These are phyloP conservation scores for Emergomyces orientalis DNA, from an alignment of 2,329 filamentous ascomycete species.

Conservation along the genomic window DNA sequence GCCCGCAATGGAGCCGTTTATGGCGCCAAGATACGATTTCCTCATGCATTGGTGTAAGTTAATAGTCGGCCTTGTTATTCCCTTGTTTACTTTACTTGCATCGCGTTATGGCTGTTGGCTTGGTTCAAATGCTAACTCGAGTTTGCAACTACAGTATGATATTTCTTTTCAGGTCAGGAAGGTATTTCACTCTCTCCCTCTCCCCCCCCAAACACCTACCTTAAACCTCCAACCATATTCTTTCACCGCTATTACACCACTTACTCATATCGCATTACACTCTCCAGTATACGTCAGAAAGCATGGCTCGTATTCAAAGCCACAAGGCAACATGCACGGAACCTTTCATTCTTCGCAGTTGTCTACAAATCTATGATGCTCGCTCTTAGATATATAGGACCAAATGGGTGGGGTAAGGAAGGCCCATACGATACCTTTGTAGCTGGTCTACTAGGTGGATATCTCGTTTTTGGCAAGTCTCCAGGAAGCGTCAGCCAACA, in stretches of 20 bases:
- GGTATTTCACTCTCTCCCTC: slow-evolving; percentile 39
- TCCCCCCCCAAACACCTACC: background rate
- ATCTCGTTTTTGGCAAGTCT: slow-evolving; percentile 78
- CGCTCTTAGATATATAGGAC: slow-evolving; percentile 52
- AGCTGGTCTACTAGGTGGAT: slow-evolving; percentile 79
- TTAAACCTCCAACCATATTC: background rate
- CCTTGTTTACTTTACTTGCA: background rate
- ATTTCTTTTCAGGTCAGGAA: slow-evolving; percentile 86
- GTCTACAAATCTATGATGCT: slow-evolving; percentile 83
- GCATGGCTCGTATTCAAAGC: slow-evolving; percentile 67
- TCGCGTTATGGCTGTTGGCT: background rate
- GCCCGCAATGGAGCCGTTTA: slow-evolving; percentile 96
- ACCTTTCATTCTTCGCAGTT: slow-evolving; percentile 81
- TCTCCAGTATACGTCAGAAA: slow-evolving; percentile 61
- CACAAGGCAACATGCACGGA: slow-evolving; percentile 80
- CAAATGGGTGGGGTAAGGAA: slow-evolving; percentile 43
- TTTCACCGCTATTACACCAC: slow-evolving; percentile 4
- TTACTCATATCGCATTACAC: slow-evolving; percentile 1
- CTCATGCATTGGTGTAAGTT: slow-evolving; percentile 77
- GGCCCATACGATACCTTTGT: slow-evolving; percentile 75
- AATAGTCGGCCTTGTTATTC: background rate
- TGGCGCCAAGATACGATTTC: slow-evolving; percentile 94
- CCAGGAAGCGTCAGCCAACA: slow-evolving; percentile 77
- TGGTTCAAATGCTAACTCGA: slow-evolving; percentile 15
- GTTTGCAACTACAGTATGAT: slow-evolving; percentile 59